These are phyloP conservation scores for Suillus bovinus DNA, from an alignment of 768 basidiomycete genomes.

Conservation along the genomic window DNA sequence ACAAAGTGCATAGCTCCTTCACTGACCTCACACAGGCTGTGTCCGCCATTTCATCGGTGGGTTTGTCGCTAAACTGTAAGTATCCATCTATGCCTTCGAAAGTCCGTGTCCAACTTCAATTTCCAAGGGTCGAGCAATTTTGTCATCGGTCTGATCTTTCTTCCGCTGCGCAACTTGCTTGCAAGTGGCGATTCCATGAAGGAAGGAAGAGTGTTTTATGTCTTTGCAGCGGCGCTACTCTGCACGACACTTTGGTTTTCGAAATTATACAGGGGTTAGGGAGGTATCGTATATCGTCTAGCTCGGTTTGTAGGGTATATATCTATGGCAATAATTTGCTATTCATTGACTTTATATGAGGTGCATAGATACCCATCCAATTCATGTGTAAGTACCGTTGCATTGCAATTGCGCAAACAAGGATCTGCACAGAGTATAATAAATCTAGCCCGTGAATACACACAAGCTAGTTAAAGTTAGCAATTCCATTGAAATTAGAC, in stretches of 20 bases:
- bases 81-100: slow-evolving; percentile 10
- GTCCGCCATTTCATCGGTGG: slow-evolving; percentile 77
- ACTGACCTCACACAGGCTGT: slow-evolving; percentile 52
- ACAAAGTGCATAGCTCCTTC: slow-evolving; percentile 2
- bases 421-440: too few species aligned
- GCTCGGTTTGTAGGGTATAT: not conserved
- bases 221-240: slow-evolving; percentile 66
- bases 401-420: too few species aligned
- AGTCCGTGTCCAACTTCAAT: slow-evolving; percentile 5
- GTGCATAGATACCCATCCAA: not conserved
- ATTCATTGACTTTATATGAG: not conserved
- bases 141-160: slow-evolving; percentile 78
- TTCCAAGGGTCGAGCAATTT: slow-evolving; percentile 81
- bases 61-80: slow-evolving; percentile 72
- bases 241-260: slow-evolving; percentile 23
- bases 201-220: slow-evolving; percentile 87
- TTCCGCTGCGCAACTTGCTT: slow-evolving; percentile 79
- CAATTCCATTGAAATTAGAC: too few species aligned
- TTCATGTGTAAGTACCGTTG: too few species aligned
- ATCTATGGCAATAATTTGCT: not conserved
- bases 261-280: slow-evolving; percentile 28
- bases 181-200: slow-evolving; percentile 58
- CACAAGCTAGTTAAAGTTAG: too few species aligned
- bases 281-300: not conserved
- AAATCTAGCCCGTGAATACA: too few species aligned